These are phyloP conservation scores for Cerioporus squamosus DNA, from an alignment of 1,284 basidiomycete species.

Conservation along the genomic window DNA sequence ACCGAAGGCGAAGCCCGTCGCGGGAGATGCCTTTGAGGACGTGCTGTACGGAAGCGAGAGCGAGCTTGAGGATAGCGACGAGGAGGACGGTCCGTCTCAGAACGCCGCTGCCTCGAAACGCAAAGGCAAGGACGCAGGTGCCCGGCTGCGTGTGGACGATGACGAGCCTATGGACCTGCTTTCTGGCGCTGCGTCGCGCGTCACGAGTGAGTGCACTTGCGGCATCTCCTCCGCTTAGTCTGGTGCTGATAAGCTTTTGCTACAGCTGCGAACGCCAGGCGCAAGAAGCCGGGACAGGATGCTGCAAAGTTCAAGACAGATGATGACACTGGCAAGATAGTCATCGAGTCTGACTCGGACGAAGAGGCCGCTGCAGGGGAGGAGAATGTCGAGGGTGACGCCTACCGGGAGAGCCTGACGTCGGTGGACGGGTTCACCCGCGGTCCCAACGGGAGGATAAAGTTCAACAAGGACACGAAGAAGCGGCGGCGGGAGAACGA, in stretches of 20 bases:
- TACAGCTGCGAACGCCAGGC: slow-evolving; percentile 56
- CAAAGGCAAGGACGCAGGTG: slow-evolving; percentile 45
- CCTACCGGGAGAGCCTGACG: slow-evolving; percentile 83
- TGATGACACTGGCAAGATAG: slow-evolving; percentile 85
- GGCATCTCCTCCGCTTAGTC: neutral
- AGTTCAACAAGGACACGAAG: slow-evolving; percentile 98
- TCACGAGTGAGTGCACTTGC: slow-evolving; percentile 66
- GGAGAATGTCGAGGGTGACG: slow-evolving; percentile 74
- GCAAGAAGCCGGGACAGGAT: slow-evolving; percentile 85
- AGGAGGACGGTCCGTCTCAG: slow-evolving; percentile 52
- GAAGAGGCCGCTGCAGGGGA: slow-evolving; percentile 45
- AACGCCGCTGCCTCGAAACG: slow-evolving; percentile 37
- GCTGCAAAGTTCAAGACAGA: slow-evolving; percentile 89
- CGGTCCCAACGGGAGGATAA: slow-evolving; percentile 83
- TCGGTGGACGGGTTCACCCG: slow-evolving; percentile 90
- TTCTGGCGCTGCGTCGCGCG: slow-evolving; percentile 77
- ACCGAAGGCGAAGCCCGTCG: slow-evolving; percentile 49
- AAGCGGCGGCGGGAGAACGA: slow-evolving; percentile 75
- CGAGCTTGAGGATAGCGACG: slow-evolving; percentile 77
- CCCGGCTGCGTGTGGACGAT: slow-evolving; percentile 85
- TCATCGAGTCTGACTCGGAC: slow-evolving; percentile 60
- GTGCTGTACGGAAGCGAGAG: slow-evolving; percentile 94
- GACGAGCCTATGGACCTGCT: slow-evolving; percentile 97
- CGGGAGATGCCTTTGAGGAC: slow-evolving; percentile 93
- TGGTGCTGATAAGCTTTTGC: neutral